A percentile compares a stretch with the other conserved stretches of the same genome.
phyloP scores from a whole-genome alignment of 2,329 filamentous ascomycete species.

The Penicillium sp. region DNA sequence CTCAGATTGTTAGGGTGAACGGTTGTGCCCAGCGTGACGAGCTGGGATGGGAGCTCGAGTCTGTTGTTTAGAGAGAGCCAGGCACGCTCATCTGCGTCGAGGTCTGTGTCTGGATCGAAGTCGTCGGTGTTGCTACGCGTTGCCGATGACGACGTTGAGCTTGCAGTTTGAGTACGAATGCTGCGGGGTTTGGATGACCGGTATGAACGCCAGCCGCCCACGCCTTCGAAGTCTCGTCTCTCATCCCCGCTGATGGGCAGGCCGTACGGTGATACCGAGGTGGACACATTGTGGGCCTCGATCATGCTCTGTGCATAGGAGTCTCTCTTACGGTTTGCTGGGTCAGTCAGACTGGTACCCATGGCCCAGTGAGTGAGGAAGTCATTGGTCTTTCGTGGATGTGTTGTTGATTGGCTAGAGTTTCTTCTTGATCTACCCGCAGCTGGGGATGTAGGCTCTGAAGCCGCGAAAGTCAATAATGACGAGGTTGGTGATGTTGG shows the following conservation, averaged over 20 bases:
- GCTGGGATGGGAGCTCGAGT: slow-evolving; percentile 39
- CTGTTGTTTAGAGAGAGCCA: slow-evolving; percentile 43
- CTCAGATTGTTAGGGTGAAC: slow-evolving; percentile 4
- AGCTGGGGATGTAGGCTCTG: slow-evolving; percentile 29
- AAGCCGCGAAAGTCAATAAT: slow-evolving; percentile 31
- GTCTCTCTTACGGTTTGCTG: slow-evolving; percentile 12
- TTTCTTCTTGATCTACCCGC: slow-evolving; percentile 25
- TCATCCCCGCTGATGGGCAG: slow-evolving; percentile 35
- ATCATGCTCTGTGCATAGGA: slow-evolving; percentile 21
- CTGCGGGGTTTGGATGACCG: slow-evolving; percentile 16
- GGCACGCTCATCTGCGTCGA: slow-evolving; percentile 35
- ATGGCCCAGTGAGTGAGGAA: slow-evolving; percentile 7
- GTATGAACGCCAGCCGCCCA: slow-evolving; percentile 42
- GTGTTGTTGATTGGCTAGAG: slow-evolving; percentile 20
- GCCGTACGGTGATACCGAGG: slow-evolving; percentile 13
- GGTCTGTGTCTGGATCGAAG: slow-evolving; percentile 7
- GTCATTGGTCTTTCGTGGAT: slow-evolving; percentile 14
- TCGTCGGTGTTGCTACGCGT: slow-evolving; percentile 24
- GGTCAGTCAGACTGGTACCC: slow-evolving; percentile 7
- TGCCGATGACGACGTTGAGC: slow-evolving; percentile 27
- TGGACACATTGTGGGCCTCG: slow-evolving; percentile 21
- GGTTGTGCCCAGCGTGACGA: slow-evolving; percentile 20
- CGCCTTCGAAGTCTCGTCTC: slow-evolving; percentile 46
- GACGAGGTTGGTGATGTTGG: slow-evolving; percentile 28
- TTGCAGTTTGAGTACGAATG: slow-evolving; percentile 11